Percentiles rank a stretch among this genome's conserved stretches.
Evolutionary conservation across 228 moss, liverwort and hornwort genomes (phyloP).

Genomic region (Sphagnum fallax): DNA sequence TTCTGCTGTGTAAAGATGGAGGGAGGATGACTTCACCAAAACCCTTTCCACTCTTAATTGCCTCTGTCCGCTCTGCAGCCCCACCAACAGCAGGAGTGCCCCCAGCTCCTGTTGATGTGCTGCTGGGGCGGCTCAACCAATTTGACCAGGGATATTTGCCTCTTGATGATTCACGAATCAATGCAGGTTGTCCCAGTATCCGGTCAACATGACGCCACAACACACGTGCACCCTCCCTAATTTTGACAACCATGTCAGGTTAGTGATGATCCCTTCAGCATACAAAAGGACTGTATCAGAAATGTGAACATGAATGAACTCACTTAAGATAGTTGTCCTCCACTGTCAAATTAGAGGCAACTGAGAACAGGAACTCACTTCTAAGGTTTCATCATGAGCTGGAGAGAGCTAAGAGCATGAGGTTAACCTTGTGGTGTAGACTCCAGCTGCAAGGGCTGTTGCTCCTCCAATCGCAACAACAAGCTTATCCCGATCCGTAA

Average conservation of each 20-base stretch:
- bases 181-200: slow-evolving; percentile 77
- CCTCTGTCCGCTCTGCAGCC: slow-evolving; percentile 39
- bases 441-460: slow-evolving; percentile 89
- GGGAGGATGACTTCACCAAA: slow-evolving; percentile 75
- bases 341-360: no score
- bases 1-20: slow-evolving; percentile 57
- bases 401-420: neutral
- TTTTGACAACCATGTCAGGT: neutral
- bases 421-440: slow-evolving; percentile 66
- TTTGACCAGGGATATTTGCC: slow-evolving; percentile 70
- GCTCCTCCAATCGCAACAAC: slow-evolving; percentile 74
- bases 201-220: slow-evolving; percentile 85
- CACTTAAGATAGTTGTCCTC: no score
- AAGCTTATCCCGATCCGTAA: slow-evolving; percentile 88
- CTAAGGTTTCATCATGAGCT: neutral
- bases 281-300: neutral
- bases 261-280: no score
- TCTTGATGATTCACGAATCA: slow-evolving; percentile 83
- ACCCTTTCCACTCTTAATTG: slow-evolving; percentile 59
- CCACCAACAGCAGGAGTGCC: slow-evolving; percentile 40
- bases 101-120: slow-evolving; percentile 28
- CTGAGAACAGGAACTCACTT: no score
- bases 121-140: slow-evolving; percentile 17
- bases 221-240: slow-evolving; percentile 91
- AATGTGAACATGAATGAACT: neutral